Evolutionary conservation across 2,329 filamentous ascomycete genomes (phyloP).

Genomic region (Grosmannia serpens): DNA sequence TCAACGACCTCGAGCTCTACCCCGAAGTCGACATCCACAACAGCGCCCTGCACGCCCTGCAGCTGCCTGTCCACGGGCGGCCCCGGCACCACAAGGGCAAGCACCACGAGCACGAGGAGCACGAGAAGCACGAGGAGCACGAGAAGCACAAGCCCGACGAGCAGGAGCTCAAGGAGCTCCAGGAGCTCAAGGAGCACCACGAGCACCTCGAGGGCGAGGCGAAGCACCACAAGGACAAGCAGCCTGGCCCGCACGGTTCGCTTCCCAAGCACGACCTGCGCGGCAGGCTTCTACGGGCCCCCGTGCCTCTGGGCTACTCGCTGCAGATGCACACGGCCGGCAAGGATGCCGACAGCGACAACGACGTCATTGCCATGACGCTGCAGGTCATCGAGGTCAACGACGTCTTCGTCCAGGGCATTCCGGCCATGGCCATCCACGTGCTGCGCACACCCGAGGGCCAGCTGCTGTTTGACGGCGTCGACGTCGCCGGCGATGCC

Average conservation of each 20-base stretch:
- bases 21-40: conserved; percentile 36
- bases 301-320: conserved; percentile 36
- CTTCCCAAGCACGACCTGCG: neutral
- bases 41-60: conserved; percentile 31
- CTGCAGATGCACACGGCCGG: conserved; percentile 30
- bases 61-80: conserved; percentile 25
- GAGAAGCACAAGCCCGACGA: neutral
- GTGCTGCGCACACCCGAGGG: conserved; percentile 47
- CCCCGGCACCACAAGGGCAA: conserved; percentile 7
- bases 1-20: conserved; percentile 53
- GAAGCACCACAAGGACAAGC: neutral
- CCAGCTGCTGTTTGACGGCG: conserved; percentile 41
- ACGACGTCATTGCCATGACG: conserved; percentile 41
- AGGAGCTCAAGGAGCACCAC: conserved; percentile 14
- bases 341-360: conserved; percentile 36
- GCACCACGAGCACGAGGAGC: conserved; percentile 12
- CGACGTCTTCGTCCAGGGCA: conserved; percentile 38
- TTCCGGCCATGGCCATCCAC: conserved; percentile 46
- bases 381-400: conserved; percentile 51
- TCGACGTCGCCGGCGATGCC: conserved; percentile 24
- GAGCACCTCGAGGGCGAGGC: conserved; percentile 7
- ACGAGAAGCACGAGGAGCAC: conserved; percentile 8
- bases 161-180: neutral
- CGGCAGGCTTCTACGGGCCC: neutral
- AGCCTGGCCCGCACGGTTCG: neutral